Conservation (phyloP, 2,329 filamentous ascomycete species). For the Fusarium buharicum region DNA sequence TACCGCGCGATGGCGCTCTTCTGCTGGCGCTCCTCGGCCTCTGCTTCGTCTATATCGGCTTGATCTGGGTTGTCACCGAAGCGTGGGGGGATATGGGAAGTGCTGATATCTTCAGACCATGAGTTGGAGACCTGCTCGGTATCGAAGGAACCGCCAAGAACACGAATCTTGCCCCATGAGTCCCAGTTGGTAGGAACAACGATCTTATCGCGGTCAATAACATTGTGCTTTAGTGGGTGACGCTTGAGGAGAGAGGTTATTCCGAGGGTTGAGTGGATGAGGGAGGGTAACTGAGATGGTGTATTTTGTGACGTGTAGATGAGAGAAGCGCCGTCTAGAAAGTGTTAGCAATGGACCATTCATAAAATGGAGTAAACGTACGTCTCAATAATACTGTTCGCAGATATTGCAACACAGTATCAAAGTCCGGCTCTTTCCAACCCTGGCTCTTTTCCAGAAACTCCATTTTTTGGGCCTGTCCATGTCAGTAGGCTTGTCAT, state of each 20-base stretch:
- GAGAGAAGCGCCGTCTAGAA: conserved; percentile 80
- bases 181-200: conserved; percentile 97
- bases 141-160: conserved; percentile 90
- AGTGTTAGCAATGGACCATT: conserved; percentile 35
- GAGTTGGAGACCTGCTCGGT: conserved; percentile 85
- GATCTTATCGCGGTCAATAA: conserved; percentile 94
- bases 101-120: conserved; percentile 87
- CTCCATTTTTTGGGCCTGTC: conserved; percentile 87
- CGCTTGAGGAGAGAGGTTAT: conserved; percentile 85
- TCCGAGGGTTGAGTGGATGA: conserved; percentile 86
- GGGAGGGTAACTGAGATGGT: conserved; percentile 78
- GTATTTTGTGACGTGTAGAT: conserved; percentile 85
- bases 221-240: conserved; percentile 84
- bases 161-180: conserved; percentile 96
- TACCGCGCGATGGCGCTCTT: conserved; percentile 77
- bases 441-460: conserved; percentile 86
- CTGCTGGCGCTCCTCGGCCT: conserved; percentile 36
- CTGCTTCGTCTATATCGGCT: conserved; percentile 39
- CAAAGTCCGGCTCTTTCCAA: conserved; percentile 97
- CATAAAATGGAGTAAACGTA: conserved; percentile 49
- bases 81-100: conserved; percentile 50
- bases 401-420: conserved; percentile 92
- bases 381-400: conserved; percentile 89
- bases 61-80: conserved; percentile 42
- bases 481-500: conserved; percentile 38